These are phyloP conservation scores for Thermothelomyces thermophilus DNA, from an alignment of 2,329 filamentous ascomycete genomes.

Conservation along the genomic window DNA sequence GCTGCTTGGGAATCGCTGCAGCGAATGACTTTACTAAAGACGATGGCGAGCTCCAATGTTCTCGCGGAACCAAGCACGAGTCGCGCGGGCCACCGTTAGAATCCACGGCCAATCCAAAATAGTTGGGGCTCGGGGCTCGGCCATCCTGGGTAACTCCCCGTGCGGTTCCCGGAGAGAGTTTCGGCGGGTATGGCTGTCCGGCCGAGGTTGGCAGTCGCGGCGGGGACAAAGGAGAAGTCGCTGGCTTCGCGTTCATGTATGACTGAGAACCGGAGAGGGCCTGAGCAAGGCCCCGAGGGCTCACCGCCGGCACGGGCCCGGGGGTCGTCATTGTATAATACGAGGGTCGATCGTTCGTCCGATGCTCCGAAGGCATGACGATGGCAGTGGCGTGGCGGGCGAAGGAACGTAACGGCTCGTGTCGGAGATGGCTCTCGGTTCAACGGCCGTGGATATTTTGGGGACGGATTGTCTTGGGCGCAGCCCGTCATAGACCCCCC, in stretches of 20 bases:
- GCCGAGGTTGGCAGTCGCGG: slow-evolving; percentile 47
- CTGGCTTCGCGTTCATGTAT: slow-evolving; percentile 35
- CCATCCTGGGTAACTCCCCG: slow-evolving; percentile 30
- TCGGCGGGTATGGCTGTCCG: slow-evolving; percentile 49
- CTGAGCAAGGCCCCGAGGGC: slow-evolving; percentile 28
- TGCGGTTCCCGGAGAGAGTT: slow-evolving; percentile 36
- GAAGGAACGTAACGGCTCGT: not conserved
- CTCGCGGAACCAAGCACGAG: slow-evolving; percentile 55
- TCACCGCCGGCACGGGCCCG: slow-evolving; percentile 32
- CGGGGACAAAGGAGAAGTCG: slow-evolving; percentile 47
- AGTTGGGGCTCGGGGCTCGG: slow-evolving; percentile 67
- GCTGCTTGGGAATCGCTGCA: slow-evolving; percentile 59
- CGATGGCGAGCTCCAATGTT: slow-evolving; percentile 68
- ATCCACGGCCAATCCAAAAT: slow-evolving; percentile 73
- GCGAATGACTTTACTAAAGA: slow-evolving; percentile 66
- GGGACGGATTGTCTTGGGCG: not conserved
- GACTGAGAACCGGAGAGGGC: slow-evolving; percentile 38
- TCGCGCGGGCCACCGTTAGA: slow-evolving; percentile 53
- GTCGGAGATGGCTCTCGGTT: not conserved
- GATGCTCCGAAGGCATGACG: slow-evolving; percentile 26
- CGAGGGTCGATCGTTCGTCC: slow-evolving; percentile 31
- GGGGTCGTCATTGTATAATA: slow-evolving; percentile 44
- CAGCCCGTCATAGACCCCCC: slow-evolving; percentile 4
- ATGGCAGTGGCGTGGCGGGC: not conserved
- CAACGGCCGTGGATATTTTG: not conserved